phyloP scores from a whole-genome alignment of 768 basidiomycete species.

The Pleurotus giganteus region DNA sequence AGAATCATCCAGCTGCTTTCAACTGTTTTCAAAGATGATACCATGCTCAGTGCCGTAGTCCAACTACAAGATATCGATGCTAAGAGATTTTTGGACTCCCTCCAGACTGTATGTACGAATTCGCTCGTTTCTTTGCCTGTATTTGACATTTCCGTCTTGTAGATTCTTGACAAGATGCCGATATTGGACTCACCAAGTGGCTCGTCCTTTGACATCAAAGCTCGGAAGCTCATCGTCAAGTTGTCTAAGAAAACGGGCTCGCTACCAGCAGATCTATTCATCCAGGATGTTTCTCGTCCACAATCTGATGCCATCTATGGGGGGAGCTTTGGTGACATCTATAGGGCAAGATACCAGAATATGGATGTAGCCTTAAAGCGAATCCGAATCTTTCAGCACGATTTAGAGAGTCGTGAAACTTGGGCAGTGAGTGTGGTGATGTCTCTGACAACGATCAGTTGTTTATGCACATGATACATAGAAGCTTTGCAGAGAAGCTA shows the following conservation, averaged over 20 bases:
- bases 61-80: background rate
- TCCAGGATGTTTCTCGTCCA: conserved; percentile 18
- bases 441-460: no score
- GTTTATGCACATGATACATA: no score
- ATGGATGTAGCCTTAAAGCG: conserved; percentile 24
- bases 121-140: background rate
- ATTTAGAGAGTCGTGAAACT: conserved; percentile 14
- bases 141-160: background rate
- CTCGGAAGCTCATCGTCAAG: conserved; percentile 3
- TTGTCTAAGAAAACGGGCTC: conserved; percentile 11
- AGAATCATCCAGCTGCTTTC: background rate
- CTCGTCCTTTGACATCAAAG: conserved; percentile 8
- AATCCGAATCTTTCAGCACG: conserved; percentile 23
- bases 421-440: conserved; percentile 14
- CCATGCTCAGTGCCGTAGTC: background rate
- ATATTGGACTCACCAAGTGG: background rate
- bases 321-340: conserved; percentile 25
- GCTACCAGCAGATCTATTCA: conserved; percentile 22
- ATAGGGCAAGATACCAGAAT: conserved; percentile 12
- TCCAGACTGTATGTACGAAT: background rate
- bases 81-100: background rate
- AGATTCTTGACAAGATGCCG: conserved; percentile 7
- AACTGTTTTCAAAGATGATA: background rate
- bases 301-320: conserved; percentile 22
- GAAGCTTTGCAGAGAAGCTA: conserved; percentile 26